phyloP scores from a whole-genome alignment of 2,329 filamentous ascomycete genomes.

The Exophiala lecanii-corni region DNA sequence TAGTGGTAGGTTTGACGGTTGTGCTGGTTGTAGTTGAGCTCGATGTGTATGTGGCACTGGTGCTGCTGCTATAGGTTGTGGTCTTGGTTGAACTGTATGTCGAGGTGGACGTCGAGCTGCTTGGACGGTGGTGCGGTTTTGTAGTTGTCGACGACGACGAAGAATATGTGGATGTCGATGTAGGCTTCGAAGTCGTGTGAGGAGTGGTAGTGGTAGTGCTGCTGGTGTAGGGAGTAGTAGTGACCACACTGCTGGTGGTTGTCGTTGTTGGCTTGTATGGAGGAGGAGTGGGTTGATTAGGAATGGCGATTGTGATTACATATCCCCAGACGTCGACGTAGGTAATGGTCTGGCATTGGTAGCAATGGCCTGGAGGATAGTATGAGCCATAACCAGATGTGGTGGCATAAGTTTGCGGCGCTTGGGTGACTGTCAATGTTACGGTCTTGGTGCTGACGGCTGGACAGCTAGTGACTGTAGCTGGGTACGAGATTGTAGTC shows the following conservation, averaged over 20 bases:
- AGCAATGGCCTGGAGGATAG: slow-evolving; percentile 15
- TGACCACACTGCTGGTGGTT: slow-evolving; percentile 9
- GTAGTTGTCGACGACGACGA: slow-evolving; percentile 4
- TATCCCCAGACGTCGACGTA: slow-evolving; percentile 26
- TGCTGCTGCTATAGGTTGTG: slow-evolving; percentile 6
- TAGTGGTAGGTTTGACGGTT: background rate
- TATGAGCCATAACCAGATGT: slow-evolving; percentile 3
- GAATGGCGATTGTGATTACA: slow-evolving; percentile 28
- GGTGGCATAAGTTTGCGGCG: background rate
- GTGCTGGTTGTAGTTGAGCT: background rate
- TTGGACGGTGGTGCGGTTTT: background rate
- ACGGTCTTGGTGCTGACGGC: slow-evolving; percentile 12
- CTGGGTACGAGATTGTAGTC: slow-evolving; percentile 19
- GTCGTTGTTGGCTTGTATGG: slow-evolving; percentile 3
- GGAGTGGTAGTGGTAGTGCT: slow-evolving; percentile 1
- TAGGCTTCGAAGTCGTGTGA: slow-evolving; percentile 4
- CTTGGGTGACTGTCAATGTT: slow-evolving; percentile 19
- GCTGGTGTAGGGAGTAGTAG: slow-evolving; percentile 24
- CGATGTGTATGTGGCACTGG: background rate
- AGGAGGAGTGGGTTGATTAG: slow-evolving; percentile 6
- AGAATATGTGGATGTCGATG: slow-evolving; percentile 4
- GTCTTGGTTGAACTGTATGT: slow-evolving; percentile 6
- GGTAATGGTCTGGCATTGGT: slow-evolving; percentile 28
- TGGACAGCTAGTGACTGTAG: slow-evolving; percentile 14
- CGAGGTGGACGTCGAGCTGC: slow-evolving; percentile 8